phyloP scores from a whole-genome alignment of 2,329 filamentous ascomycete species.

The Sphaerostilbella broomeana region DNA sequence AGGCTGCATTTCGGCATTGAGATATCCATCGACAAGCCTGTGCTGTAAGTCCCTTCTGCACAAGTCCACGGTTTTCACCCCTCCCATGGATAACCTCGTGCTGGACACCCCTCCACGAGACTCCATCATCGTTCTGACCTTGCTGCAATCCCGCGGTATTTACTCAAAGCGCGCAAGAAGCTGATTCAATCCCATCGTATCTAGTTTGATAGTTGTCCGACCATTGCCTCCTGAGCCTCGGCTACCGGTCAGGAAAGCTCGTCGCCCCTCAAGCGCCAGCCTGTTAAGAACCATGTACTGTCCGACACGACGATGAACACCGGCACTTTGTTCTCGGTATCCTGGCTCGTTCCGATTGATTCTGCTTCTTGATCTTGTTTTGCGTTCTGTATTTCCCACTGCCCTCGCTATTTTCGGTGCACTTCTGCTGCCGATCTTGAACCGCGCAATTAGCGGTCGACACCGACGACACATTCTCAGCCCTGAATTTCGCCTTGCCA shows the following conservation, averaged over 20 bases:
- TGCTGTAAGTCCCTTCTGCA: slow-evolving; percentile 15
- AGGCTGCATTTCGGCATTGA: slow-evolving; percentile 6
- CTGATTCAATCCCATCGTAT: slow-evolving; percentile 3
- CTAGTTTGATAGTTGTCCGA: slow-evolving; percentile 8
- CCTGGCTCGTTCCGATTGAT: slow-evolving; percentile 46
- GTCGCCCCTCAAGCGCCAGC: slow-evolving; percentile 3
- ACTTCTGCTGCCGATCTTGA: slow-evolving; percentile 1
- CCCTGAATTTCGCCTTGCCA: slow-evolving; percentile 17
- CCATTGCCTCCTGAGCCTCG: slow-evolving; percentile 4
- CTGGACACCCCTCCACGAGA: slow-evolving; percentile 14
- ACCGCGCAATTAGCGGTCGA: slow-evolving; percentile 6
- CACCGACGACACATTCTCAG: slow-evolving; percentile 7
- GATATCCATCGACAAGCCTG: slow-evolving; percentile 8
- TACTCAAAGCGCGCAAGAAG: slow-evolving; percentile 4
- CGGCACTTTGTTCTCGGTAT: slow-evolving; percentile 42
- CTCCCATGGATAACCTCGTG: slow-evolving; percentile 12
- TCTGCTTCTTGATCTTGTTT: slow-evolving; percentile 46
- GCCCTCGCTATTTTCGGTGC: slow-evolving; percentile 7
- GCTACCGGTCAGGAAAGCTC: slow-evolving; percentile 4
- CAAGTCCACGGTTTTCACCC: slow-evolving; percentile 13
- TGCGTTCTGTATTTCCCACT: slow-evolving; percentile 23
- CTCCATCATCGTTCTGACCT: slow-evolving; percentile 6
- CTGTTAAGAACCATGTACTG: slow-evolving; percentile 27
- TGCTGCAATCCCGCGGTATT: slow-evolving; percentile 1
- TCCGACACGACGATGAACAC: slow-evolving; percentile 49